Evolutionary conservation across 179 eudicot species (phyloP).

Genomic region (Silene coronaria): DNA sequence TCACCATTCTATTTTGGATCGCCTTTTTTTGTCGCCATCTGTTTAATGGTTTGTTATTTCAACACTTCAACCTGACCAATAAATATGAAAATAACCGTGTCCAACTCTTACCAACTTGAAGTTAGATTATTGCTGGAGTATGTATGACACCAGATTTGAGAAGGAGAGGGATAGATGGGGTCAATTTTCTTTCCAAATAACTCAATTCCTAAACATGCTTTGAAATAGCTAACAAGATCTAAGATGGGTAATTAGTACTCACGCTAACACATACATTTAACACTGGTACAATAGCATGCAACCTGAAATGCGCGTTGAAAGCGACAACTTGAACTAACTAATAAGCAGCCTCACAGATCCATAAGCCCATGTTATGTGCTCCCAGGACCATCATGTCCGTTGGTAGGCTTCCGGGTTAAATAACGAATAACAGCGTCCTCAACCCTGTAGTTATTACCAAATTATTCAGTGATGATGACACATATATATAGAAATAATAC

Average conservation of each 20-base stretch:
- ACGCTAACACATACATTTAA: constrained; percentile 19
- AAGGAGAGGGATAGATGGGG: neutral
- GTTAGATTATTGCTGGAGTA: neutral
- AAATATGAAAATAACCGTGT: no score
- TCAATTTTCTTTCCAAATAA: neutral
- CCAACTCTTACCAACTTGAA: no score
- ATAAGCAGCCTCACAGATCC: constrained; percentile 11
- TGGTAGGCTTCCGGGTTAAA: constrained; percentile 48
- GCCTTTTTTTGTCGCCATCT: no score
- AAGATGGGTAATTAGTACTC: constrained; percentile 9
- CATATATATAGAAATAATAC: neutral
- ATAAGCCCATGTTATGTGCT: constrained; percentile 31
- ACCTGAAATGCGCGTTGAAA: constrained; percentile 11
- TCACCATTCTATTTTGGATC: no score
- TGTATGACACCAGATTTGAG: neutral
- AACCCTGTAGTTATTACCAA: constrained; percentile 38
- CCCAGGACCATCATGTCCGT: constrained; percentile 39
- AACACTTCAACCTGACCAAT: no score
- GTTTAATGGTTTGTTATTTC: no score
- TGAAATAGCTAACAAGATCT: constrained; percentile 12
- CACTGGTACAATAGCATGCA: constrained; percentile 23
- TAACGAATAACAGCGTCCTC: constrained; percentile 70
- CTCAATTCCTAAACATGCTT: constrained; percentile 12
- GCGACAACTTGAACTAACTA: constrained; percentile 14
- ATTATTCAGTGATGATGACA: neutral